These are phyloP conservation scores for Penicillium griseofulvum DNA, from an alignment of 2,329 filamentous ascomycete genomes.

Conservation along the genomic window DNA sequence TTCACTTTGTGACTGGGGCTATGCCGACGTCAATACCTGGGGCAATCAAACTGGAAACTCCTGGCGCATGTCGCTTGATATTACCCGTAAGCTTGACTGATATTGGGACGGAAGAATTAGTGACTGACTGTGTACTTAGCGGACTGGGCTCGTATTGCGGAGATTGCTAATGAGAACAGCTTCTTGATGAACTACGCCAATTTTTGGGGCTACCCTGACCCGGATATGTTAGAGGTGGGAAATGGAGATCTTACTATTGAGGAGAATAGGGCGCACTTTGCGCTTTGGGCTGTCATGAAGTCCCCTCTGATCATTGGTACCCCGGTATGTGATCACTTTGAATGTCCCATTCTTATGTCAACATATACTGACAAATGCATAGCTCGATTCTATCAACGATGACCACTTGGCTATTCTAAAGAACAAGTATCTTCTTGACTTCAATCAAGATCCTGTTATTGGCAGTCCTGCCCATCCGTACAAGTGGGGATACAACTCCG, in stretches of 20 bases:
- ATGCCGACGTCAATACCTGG: conserved; percentile 52
- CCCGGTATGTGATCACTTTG: conserved; percentile 21
- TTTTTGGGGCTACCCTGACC: conserved; percentile 53
- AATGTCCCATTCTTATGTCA: not conserved
- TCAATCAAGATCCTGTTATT: conserved; percentile 49
- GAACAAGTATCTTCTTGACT: conserved; percentile 41
- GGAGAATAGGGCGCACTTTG: conserved; percentile 53
- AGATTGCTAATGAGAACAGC: conserved; percentile 52
- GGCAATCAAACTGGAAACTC: conserved; percentile 50
- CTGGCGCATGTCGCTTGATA: conserved; percentile 42
- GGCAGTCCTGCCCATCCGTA: conserved; percentile 47
- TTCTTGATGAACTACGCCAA: conserved; percentile 46
- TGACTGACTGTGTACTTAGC: conserved; percentile 12
- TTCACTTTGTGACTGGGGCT: conserved; percentile 56
- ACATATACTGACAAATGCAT: conserved; percentile 1
- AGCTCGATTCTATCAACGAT: conserved; percentile 38
- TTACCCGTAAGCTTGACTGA: conserved; percentile 20
- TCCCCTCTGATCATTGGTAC: conserved; percentile 52
- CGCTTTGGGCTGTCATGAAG: conserved; percentile 53
- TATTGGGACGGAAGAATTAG: not conserved
- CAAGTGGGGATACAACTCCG: conserved; percentile 37
- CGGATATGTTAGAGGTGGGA: conserved; percentile 53
- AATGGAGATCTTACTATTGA: conserved; percentile 48
- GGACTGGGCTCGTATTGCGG: conserved; percentile 31
- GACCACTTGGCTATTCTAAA: conserved; percentile 43